Conservation (phyloP, 164 flowering plant genomes). For the Nymphaea colorata region DNA sequence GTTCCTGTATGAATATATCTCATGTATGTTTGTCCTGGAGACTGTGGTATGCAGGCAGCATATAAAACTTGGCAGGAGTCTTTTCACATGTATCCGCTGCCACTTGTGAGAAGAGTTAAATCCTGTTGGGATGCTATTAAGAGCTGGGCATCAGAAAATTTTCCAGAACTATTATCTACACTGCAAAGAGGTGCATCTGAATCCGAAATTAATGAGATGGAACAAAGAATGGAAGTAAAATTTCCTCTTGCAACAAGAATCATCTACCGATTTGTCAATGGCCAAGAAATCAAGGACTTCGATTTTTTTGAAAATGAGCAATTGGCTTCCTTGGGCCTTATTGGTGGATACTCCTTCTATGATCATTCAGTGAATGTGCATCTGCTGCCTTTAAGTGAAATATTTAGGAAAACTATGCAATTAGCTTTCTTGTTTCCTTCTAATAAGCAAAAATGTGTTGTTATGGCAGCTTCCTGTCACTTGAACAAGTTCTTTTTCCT, state of each 20-base stretch:
- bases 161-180: conserved; percentile 44
- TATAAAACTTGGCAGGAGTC: conserved; percentile 61
- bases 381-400: conserved; percentile 40
- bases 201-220: conserved; percentile 41
- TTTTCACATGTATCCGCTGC: conserved; percentile 65
- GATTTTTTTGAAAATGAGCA: conserved; percentile 1
- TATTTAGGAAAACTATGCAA: conserved; percentile 32
- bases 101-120: conserved; percentile 47
- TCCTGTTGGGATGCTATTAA: conserved; percentile 43
- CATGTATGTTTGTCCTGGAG: background rate
- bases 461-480: conserved; percentile 43
- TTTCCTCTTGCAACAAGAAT: conserved; percentile 70
- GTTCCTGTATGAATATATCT: background rate
- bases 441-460: conserved; percentile 31
- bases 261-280: conserved; percentile 77
- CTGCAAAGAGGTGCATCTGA: conserved; percentile 69
- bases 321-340: conserved; percentile 37
- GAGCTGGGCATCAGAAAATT: conserved; percentile 36
- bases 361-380: conserved; percentile 54
- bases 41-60: conserved; percentile 25
- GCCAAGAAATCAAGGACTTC: conserved; percentile 32
- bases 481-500: conserved; percentile 58
- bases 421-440: conserved; percentile 23
- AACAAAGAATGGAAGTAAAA: conserved; percentile 47
- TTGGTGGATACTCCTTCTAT: conserved; percentile 82